Conservation (phyloP, 441 rosid species). For the Croton setiger region DNA sequence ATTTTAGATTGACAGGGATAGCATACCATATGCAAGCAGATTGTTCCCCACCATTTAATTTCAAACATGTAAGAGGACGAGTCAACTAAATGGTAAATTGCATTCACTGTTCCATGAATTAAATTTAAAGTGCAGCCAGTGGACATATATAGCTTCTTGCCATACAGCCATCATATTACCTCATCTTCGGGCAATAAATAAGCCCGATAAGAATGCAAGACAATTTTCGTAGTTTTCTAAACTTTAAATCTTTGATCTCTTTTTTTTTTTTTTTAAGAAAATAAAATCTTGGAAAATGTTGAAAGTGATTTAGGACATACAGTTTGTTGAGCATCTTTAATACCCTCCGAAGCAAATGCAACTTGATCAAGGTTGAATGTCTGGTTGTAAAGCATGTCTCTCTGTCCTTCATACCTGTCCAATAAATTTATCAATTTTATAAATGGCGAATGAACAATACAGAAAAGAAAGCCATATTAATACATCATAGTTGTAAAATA, state of each 20-base stretch:
- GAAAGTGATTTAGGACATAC: slow-evolving; percentile 37
- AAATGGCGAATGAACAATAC: slow-evolving; percentile 1
- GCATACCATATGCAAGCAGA: background rate
- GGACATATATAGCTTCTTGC: background rate
- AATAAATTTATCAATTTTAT: background rate
- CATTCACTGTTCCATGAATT: background rate
- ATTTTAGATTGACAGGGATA: background rate
- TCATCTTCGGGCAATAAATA: background rate
- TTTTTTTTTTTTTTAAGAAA: too few relatives aligned
- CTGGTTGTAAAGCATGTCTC: slow-evolving; percentile 95
- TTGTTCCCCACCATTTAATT: background rate
- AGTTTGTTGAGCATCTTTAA: slow-evolving; percentile 98
- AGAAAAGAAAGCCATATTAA: background rate
- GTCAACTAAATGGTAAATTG: background rate
- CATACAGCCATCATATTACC: background rate
- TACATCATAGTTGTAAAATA: background rate
- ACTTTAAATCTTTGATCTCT: background rate
- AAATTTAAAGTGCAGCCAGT: background rate
- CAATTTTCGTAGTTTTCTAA: background rate
- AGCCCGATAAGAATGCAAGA: background rate
- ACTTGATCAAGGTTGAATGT: slow-evolving; percentile 99
- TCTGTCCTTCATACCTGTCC: slow-evolving; percentile 94
- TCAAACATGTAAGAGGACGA: background rate
- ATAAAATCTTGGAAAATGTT: background rate
- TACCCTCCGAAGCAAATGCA: slow-evolving; percentile 88